These are phyloP conservation scores for Colletotrichum phormii DNA, from an alignment of 2,329 filamentous ascomycete species.

Conservation along the genomic window DNA sequence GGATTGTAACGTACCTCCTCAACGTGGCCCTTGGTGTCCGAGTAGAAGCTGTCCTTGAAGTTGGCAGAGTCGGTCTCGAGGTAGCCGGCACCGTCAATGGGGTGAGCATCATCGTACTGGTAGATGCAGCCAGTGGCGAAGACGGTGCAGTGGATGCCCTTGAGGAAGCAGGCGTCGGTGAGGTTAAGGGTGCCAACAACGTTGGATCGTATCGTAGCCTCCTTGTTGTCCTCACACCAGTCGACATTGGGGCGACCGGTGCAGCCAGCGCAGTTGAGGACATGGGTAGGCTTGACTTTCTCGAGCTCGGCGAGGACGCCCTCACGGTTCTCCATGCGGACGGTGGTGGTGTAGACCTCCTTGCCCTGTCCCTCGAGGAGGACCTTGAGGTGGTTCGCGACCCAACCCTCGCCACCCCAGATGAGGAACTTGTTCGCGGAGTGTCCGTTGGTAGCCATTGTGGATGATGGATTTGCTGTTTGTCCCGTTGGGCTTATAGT, in stretches of 20 bases:
- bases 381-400: constrained; percentile 69
- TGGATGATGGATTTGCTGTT: constrained; percentile 18
- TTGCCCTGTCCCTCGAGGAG: constrained; percentile 70
- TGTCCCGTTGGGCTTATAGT: not conserved
- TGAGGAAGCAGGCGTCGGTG: constrained; percentile 69
- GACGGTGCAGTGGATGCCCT: constrained; percentile 71
- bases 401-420: constrained; percentile 74
- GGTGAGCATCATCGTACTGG: constrained; percentile 70
- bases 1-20: constrained; percentile 63
- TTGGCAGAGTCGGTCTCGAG: constrained; percentile 72
- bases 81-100: constrained; percentile 70
- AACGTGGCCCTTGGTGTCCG: constrained; percentile 73
- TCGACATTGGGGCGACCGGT: constrained; percentile 77
- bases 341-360: constrained; percentile 68
- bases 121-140: constrained; percentile 78
- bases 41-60: constrained; percentile 77
- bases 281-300: constrained; percentile 71
- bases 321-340: constrained; percentile 74
- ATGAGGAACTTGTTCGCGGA: constrained; percentile 65
- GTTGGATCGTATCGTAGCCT: constrained; percentile 75
- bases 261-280: constrained; percentile 74
- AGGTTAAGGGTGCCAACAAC: constrained; percentile 74
- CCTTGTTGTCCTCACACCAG: constrained; percentile 78
- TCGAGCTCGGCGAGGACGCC: constrained; percentile 67
- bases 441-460: constrained; percentile 45